Percentiles rank a stretch among this genome's conserved stretches.
phyloP scores from a whole-genome alignment of 2,329 filamentous ascomycete genomes.

The Fusarium globosum region DNA sequence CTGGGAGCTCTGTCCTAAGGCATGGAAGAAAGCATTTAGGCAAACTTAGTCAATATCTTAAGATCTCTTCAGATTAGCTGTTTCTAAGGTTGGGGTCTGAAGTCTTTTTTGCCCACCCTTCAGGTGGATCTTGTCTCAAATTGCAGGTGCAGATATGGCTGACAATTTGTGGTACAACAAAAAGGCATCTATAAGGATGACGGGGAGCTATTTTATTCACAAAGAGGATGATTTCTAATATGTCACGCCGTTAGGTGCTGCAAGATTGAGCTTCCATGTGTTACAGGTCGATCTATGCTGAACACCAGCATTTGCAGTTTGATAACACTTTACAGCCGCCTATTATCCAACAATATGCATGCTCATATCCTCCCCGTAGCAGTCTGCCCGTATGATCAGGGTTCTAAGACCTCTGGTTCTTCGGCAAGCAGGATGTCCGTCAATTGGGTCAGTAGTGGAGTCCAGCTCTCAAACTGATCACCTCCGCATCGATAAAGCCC shows the following conservation, averaged over 20 bases:
- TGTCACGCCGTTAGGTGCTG: not conserved
- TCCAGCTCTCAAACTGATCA: not conserved
- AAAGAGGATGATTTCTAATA: not conserved
- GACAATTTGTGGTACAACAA: not conserved
- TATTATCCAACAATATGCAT: not conserved
- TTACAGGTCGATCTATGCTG: too few relatives aligned
- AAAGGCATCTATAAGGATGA: not conserved
- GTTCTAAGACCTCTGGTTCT: not conserved
- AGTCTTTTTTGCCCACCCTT: not conserved
- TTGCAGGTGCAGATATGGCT: not conserved
- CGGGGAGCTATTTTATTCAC: not conserved
- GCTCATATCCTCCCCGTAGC: too few relatives aligned
- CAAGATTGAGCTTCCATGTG: not conserved
- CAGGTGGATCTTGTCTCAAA: not conserved
- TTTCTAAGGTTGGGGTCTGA: not conserved
- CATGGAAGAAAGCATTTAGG: too few relatives aligned
- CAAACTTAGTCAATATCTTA: too few relatives aligned
- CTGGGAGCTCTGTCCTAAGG: accelerated
- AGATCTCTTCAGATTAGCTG: too few relatives aligned
- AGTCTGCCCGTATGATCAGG: not conserved
- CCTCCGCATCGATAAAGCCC: not conserved
- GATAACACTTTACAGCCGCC: not conserved
- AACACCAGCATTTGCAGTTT: too few relatives aligned
- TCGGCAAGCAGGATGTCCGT: not conserved
- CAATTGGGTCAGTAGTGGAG: not conserved